Evolutionary conservation across 345 rosid species (phyloP), one percentile per base, ranked within the genome.

Genomic region (Erucastrum elatum): DNA sequence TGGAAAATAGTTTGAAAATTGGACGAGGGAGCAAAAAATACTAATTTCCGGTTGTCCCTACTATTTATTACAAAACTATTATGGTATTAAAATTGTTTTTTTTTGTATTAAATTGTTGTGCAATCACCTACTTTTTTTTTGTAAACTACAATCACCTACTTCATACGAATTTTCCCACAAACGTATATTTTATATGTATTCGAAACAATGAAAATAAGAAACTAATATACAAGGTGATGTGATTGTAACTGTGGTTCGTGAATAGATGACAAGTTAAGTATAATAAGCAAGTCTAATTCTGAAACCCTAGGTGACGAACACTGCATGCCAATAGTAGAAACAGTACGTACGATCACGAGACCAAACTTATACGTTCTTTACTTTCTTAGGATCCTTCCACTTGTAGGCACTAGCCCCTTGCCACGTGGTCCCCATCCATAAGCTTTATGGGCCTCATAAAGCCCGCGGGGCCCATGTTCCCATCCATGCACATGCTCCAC

Each of bases 311-410:
- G 66, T 17, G 79, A 69, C 27, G 82, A 74, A 80, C 82, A 80
- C 67, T 74, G 82, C 82, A 74, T 74, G 82, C 66, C 78, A 80
- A 74, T 80, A 64, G 82, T 74, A 80, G 79, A 74, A 79, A 79
- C 51, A 79, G 78, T 74, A 68, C 82, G 77, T 77, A 73, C 78
- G 65, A 73, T 79, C 78, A 79, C 82, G 82, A 78, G 82, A 65
- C 39, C 61, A 66, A 71, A 72, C 39, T 72, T 68, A 79, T 79
- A 79, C 77, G 74, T 73, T 60, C 74, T 79, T 72, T 60, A 46
- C 68, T 71, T 66, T 16, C 81, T 77, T 79, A 79, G 82, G 77
- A 79, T 79, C 78, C 82, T 74, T 79, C 82, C 75, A 73, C 69
- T 68, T 73, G 74, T 66, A 78, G 77, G 63, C 64, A 61, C 65